Conservation (phyloP, 2,329 filamentous ascomycete species). For the Ramularia endophylla region DNA sequence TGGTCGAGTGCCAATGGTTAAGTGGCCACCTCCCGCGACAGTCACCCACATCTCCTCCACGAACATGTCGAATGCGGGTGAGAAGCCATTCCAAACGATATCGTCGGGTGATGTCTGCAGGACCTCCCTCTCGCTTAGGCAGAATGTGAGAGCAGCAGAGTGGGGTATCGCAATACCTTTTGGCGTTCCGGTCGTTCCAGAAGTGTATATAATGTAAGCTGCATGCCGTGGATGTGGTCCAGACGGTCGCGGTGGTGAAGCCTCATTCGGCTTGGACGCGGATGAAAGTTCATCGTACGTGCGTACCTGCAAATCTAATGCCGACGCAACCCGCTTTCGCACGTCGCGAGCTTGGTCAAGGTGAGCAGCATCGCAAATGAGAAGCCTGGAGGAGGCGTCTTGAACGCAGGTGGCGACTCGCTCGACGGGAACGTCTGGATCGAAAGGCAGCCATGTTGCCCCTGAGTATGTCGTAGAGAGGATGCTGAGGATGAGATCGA, state of each 20-base stretch:
- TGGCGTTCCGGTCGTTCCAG: slow-evolving; percentile 64
- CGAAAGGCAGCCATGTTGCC: slow-evolving; percentile 22
- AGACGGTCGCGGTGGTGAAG: neutral
- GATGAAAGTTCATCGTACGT: slow-evolving; percentile 9
- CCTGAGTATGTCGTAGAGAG: slow-evolving; percentile 22
- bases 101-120: slow-evolving; percentile 13
- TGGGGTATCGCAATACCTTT: slow-evolving; percentile 52
- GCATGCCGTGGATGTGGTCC: slow-evolving; percentile 15
- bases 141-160: slow-evolving; percentile 16
- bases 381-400: slow-evolving; percentile 12
- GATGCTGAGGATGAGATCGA: slow-evolving; percentile 19
- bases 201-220: slow-evolving; percentile 65
- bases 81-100: slow-evolving; percentile 20
- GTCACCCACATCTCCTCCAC: slow-evolving; percentile 24
- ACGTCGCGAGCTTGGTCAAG: slow-evolving; percentile 12
- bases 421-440: slow-evolving; percentile 20
- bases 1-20: slow-evolving; percentile 17
- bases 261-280: neutral
- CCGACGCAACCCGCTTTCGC: slow-evolving; percentile 7
- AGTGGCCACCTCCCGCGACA: slow-evolving; percentile 18
- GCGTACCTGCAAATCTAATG: slow-evolving; percentile 7
- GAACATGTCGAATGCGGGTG: slow-evolving; percentile 23
- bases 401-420: slow-evolving; percentile 16
- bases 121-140: slow-evolving; percentile 17
- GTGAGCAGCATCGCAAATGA: slow-evolving; percentile 18